These are phyloP conservation scores for Coemansia erecta DNA, from an alignment of 192 early-diverging fungal species.

Conservation along the genomic window DNA sequence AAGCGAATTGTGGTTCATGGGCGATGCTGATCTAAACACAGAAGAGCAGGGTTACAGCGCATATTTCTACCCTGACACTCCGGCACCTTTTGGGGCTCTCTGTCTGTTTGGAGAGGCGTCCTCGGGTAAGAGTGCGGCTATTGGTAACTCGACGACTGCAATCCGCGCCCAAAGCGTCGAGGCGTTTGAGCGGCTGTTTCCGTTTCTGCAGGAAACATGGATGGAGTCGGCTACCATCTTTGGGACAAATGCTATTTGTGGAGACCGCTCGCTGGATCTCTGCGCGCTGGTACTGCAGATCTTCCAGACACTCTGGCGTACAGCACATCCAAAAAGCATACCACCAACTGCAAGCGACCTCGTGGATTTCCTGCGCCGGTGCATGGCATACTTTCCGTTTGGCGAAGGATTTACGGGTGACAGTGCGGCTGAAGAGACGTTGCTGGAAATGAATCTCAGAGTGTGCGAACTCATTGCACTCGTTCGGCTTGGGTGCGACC, in stretches of 20 bases:
- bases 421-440: conserved; percentile 35
- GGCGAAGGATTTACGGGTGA: conserved; percentile 56
- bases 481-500: background rate
- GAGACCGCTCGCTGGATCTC: conserved; percentile 60
- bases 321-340: conserved; percentile 36
- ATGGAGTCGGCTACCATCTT: conserved; percentile 76
- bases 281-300: conserved; percentile 63
- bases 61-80: conserved; percentile 28
- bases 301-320: conserved; percentile 71
- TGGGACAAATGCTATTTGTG: conserved; percentile 46
- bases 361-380: conserved; percentile 64
- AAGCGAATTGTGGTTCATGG: conserved; percentile 42
- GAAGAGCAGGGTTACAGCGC: background rate
- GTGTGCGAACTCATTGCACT: conserved; percentile 37
- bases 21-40: background rate
- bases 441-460: conserved; percentile 32
- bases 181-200: conserved; percentile 56
- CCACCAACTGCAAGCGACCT: conserved; percentile 26
- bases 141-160: conserved; percentile 8
- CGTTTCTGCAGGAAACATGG: conserved; percentile 75
- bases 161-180: conserved; percentile 24
- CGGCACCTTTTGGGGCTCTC: conserved; percentile 29
- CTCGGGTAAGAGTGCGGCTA: conserved; percentile 6
- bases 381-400: conserved; percentile 75
- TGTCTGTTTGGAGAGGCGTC: conserved; percentile 33